phyloP scores from a whole-genome alignment of 768 basidiomycete species.

The Phaffia tasmanica region DNA sequence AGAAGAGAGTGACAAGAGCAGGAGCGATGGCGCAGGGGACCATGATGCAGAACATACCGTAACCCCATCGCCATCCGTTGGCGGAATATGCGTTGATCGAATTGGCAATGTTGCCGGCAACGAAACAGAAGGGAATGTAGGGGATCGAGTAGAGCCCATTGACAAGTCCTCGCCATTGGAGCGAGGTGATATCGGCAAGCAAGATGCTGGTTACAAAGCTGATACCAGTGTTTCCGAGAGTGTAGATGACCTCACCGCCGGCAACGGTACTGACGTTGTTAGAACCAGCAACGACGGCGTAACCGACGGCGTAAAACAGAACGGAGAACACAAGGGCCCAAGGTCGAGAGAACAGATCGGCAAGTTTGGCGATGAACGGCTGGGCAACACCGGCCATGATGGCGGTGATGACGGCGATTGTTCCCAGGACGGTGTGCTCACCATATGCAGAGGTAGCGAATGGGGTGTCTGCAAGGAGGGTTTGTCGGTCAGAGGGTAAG shows the following conservation, averaged over 20 bases:
- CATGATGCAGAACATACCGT: conserved; percentile 30
- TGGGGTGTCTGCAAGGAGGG: neutral
- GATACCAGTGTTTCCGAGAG: conserved; percentile 27
- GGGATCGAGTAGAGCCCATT: conserved; percentile 28
- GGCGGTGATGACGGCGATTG: neutral
- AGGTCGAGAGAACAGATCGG: conserved; percentile 34
- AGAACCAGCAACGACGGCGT: conserved; percentile 33
- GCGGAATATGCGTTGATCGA: conserved; percentile 25
- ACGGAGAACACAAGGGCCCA: neutral
- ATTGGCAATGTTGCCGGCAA: conserved; percentile 33
- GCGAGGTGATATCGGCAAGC: conserved; percentile 34
- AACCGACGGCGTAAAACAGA: conserved; percentile 32
- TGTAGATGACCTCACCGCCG: conserved; percentile 30
- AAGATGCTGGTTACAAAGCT: neutral
- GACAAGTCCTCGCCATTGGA: conserved; percentile 36
- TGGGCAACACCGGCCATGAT: neutral
- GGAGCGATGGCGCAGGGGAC: conserved; percentile 33
- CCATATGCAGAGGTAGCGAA: conserved; percentile 1
- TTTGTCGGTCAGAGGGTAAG: neutral
- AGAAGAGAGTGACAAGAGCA: conserved; percentile 32
- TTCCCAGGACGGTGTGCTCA: neutral
- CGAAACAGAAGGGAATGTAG: conserved; percentile 27
- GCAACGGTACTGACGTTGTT: conserved; percentile 31
- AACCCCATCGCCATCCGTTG: conserved; percentile 37
- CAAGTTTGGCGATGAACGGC: conserved; percentile 31